These are phyloP conservation scores for Aspergillus ostianus DNA, from an alignment of 495 filamentous ascomycete species.

Conservation along the genomic window DNA sequence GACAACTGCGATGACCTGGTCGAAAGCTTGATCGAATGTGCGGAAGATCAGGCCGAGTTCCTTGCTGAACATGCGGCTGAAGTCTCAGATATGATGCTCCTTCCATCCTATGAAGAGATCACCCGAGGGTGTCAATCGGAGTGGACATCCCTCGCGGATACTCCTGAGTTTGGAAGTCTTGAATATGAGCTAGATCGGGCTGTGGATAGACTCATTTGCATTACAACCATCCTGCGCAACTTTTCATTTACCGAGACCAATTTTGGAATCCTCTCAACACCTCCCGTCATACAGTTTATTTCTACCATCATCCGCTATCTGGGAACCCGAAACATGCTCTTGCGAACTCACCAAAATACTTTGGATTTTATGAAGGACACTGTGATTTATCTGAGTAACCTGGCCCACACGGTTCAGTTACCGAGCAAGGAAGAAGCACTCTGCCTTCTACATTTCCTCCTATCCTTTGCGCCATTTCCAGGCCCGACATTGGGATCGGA, in stretches of 20 bases:
- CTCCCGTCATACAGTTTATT: constrained; percentile 74
- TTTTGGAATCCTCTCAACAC: constrained; percentile 65
- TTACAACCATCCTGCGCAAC: constrained; percentile 90
- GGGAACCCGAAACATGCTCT: constrained; percentile 83
- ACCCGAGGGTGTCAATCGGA: constrained; percentile 73
- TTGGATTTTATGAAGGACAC: constrained; percentile 97
- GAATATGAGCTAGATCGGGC: constrained; percentile 83
- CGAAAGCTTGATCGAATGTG: constrained; percentile 85
- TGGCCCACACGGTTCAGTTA: constrained; percentile 74
- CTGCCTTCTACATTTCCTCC: constrained; percentile 81
- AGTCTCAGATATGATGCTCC: constrained; percentile 75
- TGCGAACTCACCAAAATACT: constrained; percentile 76
- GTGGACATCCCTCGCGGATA: constrained; percentile 63
- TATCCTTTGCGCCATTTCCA: constrained; percentile 81
- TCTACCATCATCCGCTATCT: constrained; percentile 79
- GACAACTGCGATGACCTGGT: constrained; percentile 83
- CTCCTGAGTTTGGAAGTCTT: constrained; percentile 69
- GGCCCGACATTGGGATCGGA: constrained; percentile 52
- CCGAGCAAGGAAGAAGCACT: constrained; percentile 86
- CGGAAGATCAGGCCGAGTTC: constrained; percentile 78
- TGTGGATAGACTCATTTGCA: constrained; percentile 81
- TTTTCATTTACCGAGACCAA: constrained; percentile 83
- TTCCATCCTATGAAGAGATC: constrained; percentile 85
- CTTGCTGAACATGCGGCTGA: constrained; percentile 78
- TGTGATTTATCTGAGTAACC: constrained; percentile 83